Percentiles rank a stretch among this genome's conserved stretches.
These are phyloP conservation scores for Stentor coeruleus DNA, from an alignment of 73 alveolate genomes.

Conservation along the genomic window DNA sequence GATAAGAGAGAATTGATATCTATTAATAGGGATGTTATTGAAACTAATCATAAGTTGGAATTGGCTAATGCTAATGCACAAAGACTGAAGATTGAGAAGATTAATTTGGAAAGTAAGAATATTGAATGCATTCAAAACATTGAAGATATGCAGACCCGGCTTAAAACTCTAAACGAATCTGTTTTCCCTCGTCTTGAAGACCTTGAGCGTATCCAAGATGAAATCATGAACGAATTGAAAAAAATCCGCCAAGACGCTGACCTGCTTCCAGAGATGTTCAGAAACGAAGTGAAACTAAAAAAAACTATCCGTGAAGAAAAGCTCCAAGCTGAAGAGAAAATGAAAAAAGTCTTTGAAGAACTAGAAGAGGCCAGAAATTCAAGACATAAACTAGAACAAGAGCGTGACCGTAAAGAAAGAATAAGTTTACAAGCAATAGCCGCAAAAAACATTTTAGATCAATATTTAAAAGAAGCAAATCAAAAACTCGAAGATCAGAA, in stretches of 20 bases:
- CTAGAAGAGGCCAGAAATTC: constrained; percentile 24
- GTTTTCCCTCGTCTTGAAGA: constrained; percentile 60
- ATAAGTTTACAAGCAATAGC: constrained; percentile 67
- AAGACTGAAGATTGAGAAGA: constrained; percentile 29
- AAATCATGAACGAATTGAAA: constrained; percentile 44
- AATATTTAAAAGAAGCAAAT: background rate
- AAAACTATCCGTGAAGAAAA: constrained; percentile 54
- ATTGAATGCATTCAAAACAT: constrained; percentile 40
- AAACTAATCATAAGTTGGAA: constrained; percentile 37
- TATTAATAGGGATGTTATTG: constrained; percentile 35
- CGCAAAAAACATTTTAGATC: constrained; percentile 54
- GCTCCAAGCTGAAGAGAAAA: constrained; percentile 60
- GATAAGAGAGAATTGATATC: constrained; percentile 39
- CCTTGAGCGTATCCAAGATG: constrained; percentile 50
- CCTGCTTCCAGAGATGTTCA: constrained; percentile 65
- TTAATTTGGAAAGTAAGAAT: constrained; percentile 30
- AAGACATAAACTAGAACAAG: constrained; percentile 56
- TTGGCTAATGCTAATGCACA: constrained; percentile 18
- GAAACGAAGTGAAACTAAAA: constrained; percentile 62
- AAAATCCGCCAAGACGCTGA: constrained; percentile 68
- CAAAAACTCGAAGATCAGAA: constrained; percentile 35
- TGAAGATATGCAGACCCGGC: constrained; percentile 40
- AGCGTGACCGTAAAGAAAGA: constrained; percentile 60
- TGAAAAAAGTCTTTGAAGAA: constrained; percentile 51
- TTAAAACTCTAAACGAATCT: constrained; percentile 49